Conservation (phyloP, 2,329 filamentous ascomycete species). For the Pestalotiopsis sp. region DNA sequence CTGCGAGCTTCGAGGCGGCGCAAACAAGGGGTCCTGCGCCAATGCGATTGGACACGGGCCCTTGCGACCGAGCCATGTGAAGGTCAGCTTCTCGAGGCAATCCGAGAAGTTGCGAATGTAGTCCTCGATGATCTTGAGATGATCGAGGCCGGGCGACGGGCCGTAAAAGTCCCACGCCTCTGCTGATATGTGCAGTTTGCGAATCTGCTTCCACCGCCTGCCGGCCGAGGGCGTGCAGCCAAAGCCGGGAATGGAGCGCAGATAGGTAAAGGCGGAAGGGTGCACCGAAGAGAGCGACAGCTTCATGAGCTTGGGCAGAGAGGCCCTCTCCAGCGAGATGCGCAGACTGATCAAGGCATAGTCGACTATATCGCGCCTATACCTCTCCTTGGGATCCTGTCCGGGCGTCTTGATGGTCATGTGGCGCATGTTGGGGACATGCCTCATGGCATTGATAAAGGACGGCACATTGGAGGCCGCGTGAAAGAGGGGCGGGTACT, state of each 20-base stretch:
- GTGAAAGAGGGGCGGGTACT: slow-evolving; percentile 89
- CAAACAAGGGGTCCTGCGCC: slow-evolving; percentile 70
- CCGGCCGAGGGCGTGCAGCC: slow-evolving; percentile 73
- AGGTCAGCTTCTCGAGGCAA: slow-evolving; percentile 70
- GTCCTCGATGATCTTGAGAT: slow-evolving; percentile 78
- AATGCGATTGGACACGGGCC: slow-evolving; percentile 76
- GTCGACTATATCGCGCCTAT: slow-evolving; percentile 79
- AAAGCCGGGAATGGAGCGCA: slow-evolving; percentile 74
- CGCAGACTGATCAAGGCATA: slow-evolving; percentile 87
- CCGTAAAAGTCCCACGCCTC: slow-evolving; percentile 69
- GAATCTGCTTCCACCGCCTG: slow-evolving; percentile 78
- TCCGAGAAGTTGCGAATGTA: slow-evolving; percentile 74
- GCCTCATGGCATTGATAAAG: slow-evolving; percentile 75
- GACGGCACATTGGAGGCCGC: slow-evolving; percentile 85
- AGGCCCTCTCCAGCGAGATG: slow-evolving; percentile 77
- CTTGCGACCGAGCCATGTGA: slow-evolving; percentile 74
- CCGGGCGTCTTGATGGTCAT: slow-evolving; percentile 77
- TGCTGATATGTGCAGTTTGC: slow-evolving; percentile 72
- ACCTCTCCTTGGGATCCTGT: slow-evolving; percentile 69
- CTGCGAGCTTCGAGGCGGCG: slow-evolving; percentile 52
- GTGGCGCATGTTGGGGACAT: slow-evolving; percentile 71
- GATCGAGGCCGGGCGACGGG: slow-evolving; percentile 64
- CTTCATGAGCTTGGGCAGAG: slow-evolving; percentile 66
- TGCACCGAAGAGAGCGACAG: slow-evolving; percentile 77
- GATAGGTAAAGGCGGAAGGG: slow-evolving; percentile 74